A percentile compares a stretch with the other conserved stretches of the same genome.
Evolutionary conservation across 1,139 yeast species (phyloP).

Genomic region (Protomyces inundatus): DNA sequence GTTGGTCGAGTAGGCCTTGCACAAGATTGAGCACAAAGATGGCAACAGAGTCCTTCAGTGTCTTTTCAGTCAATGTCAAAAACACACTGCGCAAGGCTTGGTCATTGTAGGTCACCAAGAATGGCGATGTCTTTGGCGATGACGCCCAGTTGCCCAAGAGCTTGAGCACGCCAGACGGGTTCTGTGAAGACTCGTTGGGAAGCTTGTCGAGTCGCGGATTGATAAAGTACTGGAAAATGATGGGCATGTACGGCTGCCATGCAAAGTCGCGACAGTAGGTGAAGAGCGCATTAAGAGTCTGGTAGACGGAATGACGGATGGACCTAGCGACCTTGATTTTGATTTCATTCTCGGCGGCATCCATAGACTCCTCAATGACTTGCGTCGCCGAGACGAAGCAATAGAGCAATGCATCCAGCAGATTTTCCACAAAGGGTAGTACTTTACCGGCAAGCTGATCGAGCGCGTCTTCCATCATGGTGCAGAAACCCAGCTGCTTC

Average conservation of each 20-base stretch:
- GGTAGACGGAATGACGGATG: slow-evolving; percentile 38
- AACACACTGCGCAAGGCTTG: slow-evolving; percentile 51
- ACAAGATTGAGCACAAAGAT: slow-evolving; percentile 25
- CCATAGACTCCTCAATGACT: slow-evolving; percentile 7
- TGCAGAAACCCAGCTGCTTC: slow-evolving; percentile 64
- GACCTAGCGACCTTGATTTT: slow-evolving; percentile 34
- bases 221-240: slow-evolving; percentile 54
- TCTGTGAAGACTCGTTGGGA: slow-evolving; percentile 72
- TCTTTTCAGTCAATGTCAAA: slow-evolving; percentile 43
- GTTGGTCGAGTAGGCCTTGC: slow-evolving; percentile 16
- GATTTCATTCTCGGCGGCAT: slow-evolving; percentile 19
- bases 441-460: slow-evolving; percentile 59
- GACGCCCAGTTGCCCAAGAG: slow-evolving; percentile 63
- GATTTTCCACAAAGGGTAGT: slow-evolving; percentile 47
- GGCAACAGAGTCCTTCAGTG: slow-evolving; percentile 27
- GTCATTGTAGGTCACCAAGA: slow-evolving; percentile 52
- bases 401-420: slow-evolving; percentile 59
- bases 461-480: slow-evolving; percentile 60
- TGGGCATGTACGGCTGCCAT: slow-evolving; percentile 55
- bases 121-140: slow-evolving; percentile 46
- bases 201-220: slow-evolving; percentile 62
- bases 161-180: slow-evolving; percentile 69
- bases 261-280: slow-evolving; percentile 38
- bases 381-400: slow-evolving; percentile 50
- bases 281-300: slow-evolving; percentile 38